Percentiles rank a stretch among this genome's conserved stretches.
Evolutionary conservation across 192 early-diverging fungal species (phyloP).

Genomic region (Coemansia sp.): DNA sequence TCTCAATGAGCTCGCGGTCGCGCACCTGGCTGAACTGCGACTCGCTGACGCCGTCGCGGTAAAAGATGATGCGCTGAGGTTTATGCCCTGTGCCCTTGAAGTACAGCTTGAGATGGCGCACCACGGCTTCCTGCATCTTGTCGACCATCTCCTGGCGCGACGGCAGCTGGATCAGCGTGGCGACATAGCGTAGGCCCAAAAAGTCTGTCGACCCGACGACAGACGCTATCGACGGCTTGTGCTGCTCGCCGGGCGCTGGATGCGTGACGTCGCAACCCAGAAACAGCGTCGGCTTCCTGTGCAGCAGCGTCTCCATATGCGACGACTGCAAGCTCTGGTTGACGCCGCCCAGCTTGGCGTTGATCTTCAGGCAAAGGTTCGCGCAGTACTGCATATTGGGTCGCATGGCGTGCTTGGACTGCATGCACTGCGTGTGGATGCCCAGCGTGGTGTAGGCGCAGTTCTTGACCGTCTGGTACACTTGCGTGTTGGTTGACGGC

Average conservation of each 20-base stretch:
- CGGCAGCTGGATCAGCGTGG: constrained; percentile 67
- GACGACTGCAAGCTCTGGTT: constrained; percentile 68
- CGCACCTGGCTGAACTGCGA: constrained; percentile 80
- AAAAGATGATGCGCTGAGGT: constrained; percentile 81
- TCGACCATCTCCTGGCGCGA: constrained; percentile 73
- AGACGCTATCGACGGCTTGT: constrained; percentile 76
- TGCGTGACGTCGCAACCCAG: constrained; percentile 94
- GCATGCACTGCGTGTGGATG: constrained; percentile 90
- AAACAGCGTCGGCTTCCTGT: constrained; percentile 79
- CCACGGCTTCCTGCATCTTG: constrained; percentile 65
- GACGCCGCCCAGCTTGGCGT: constrained; percentile 91
- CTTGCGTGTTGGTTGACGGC: constrained; percentile 74
- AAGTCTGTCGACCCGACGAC: constrained; percentile 73
- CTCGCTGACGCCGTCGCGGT: constrained; percentile 92
- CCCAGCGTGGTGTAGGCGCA: constrained; percentile 89
- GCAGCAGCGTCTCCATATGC: constrained; percentile 59
- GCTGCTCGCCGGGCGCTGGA: constrained; percentile 67
- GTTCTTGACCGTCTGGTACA: constrained; percentile 90
- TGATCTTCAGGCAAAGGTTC: constrained; percentile 94
- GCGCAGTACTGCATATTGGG: constrained; percentile 93
- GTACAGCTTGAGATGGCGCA: constrained; percentile 66
- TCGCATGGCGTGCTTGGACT: constrained; percentile 73
- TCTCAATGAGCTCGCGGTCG: constrained; percentile 74
- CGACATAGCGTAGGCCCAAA: constrained; percentile 65
- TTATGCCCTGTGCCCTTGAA: constrained; percentile 62